Conservation (phyloP, 805 yeast genomes). For the Yarrowia osloensis region DNA sequence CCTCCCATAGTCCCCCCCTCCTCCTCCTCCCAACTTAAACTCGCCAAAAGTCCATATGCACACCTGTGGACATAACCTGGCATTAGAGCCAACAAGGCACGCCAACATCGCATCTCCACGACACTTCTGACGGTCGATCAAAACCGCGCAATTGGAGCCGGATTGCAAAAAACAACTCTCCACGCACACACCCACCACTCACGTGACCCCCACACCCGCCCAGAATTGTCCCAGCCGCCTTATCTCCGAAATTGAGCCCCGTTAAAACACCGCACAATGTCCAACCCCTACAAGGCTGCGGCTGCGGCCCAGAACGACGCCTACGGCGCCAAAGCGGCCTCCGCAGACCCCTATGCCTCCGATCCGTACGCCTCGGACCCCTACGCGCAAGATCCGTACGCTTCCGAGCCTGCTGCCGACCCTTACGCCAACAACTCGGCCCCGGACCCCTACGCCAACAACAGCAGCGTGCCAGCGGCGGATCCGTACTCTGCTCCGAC, state of each 20-base stretch:
- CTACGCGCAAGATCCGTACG: neutral
- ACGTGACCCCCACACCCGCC: neutral
- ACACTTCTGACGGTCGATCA: neutral
- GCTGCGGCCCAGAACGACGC: constrained; percentile 30
- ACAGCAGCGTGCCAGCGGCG: no score
- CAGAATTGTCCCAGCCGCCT: neutral
- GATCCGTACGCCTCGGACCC: constrained; percentile 4
- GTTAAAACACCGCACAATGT: neutral
- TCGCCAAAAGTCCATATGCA: neutral
- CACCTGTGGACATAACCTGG: neutral
- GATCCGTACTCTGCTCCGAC: neutral
- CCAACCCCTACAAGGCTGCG: constrained; percentile 30
- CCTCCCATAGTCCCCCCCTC: neutral
- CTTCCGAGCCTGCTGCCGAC: neutral
- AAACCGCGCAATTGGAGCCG: neutral
- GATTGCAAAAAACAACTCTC: neutral
- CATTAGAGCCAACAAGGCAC: neutral
- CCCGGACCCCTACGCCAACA: neutral
- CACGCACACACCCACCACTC: neutral
- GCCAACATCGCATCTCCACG: neutral
- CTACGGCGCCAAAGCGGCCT: neutral
- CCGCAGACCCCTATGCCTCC: constrained; percentile 12
- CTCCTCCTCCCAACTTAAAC: neutral
- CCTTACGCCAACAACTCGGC: neutral
- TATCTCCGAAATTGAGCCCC: neutral